Evolutionary conservation across 2,329 filamentous ascomycete genomes (phyloP).

Genomic region (Venturiaceae sp.): DNA sequence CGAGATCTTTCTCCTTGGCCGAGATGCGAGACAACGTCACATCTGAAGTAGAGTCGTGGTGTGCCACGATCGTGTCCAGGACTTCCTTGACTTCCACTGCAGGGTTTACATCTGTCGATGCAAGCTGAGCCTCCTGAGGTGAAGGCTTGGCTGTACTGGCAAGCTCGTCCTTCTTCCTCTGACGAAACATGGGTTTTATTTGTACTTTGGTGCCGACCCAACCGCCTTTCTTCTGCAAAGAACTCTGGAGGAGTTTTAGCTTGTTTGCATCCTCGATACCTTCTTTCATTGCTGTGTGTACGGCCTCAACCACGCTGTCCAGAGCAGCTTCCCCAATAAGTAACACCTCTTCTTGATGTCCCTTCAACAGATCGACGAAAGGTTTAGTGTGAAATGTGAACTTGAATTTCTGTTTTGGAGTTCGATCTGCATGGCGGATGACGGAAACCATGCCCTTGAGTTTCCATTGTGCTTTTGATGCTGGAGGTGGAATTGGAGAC

Average conservation of each 20-base stretch:
- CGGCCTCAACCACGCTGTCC: slow-evolving; percentile 79
- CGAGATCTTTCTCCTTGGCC: slow-evolving; percentile 82
- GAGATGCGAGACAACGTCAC: slow-evolving; percentile 75
- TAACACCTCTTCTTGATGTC: slow-evolving; percentile 91
- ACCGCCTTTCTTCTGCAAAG: slow-evolving; percentile 81
- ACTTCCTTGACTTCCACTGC: background rate
- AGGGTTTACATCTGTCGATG: background rate
- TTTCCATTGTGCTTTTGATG: slow-evolving; percentile 91
- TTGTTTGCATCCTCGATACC: slow-evolving; percentile 80
- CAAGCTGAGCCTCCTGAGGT: background rate
- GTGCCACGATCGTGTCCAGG: background rate
- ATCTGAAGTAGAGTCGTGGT: slow-evolving; percentile 3
- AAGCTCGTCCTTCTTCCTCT: slow-evolving; percentile 25
- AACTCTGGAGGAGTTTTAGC: slow-evolving; percentile 75
- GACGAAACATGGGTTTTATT: slow-evolving; percentile 98
- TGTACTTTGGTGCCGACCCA: slow-evolving; percentile 98
- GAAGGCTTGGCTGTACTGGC: background rate
- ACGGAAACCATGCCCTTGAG: slow-evolving; percentile 96
- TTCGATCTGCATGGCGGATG: slow-evolving; percentile 91
- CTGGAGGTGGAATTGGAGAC: slow-evolving; percentile 33
- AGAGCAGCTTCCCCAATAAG: slow-evolving; percentile 86
- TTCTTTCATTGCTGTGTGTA: slow-evolving; percentile 67
- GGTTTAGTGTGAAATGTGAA: slow-evolving; percentile 97
- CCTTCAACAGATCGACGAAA: slow-evolving; percentile 88
- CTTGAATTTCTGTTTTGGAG: slow-evolving; percentile 98